Evolutionary conservation across 2,329 filamentous ascomycete genomes (phyloP), one percentile per base, ranked within the genome.

Genomic region (Nigrospora osmanthi): DNA sequence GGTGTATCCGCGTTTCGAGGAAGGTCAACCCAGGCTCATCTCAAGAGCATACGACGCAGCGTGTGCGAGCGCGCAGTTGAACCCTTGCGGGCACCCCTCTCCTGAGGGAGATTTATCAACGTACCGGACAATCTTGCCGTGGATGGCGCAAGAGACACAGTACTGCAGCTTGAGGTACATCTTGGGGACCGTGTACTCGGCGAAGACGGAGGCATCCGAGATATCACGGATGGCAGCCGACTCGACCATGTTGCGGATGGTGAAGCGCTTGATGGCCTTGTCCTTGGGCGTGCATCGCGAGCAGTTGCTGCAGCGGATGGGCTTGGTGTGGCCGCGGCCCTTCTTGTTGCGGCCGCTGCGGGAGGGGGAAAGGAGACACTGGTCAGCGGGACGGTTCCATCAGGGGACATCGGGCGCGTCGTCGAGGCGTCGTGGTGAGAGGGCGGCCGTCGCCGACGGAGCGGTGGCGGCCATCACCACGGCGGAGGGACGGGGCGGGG

Each of bases 141-240:
- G 93, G 61, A 98, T 98, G 69, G 93, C 93, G 78, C 93, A 98
- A 75, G 91, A 97, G 70, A 98, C 93, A 75, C 93, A 98, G 89
- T 98, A 98, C 81, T 98, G 93, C 73, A 98, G 86, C 87, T 98
- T 98, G 78, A 98, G 81, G 88, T 98, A 98, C 94, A 98, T 98
- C 88, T 98, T 98, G 77, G 93, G 93, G 68, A 98, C 91, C 63
- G 89, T 90, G 83, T 98, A 98, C 80, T 98, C 93, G 67, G 87
- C 74, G 78, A 97, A 98, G 75, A 98, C 93, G 67, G 93, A 97
- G 68, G 94, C 93, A 73, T 98, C 93, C 60, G 90, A 96, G 79
- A 98, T 98, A 89, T 98, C 93, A 89, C 94, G 93, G 73, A 98
- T 97, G 68, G 93, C 93, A 68, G 94, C 93, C 67, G 90, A 96